A percentile compares a stretch with the other conserved stretches of the same genome.
Evolutionary conservation across 1,139 yeast genomes (phyloP).

Genomic region (Taphrina deformans): DNA sequence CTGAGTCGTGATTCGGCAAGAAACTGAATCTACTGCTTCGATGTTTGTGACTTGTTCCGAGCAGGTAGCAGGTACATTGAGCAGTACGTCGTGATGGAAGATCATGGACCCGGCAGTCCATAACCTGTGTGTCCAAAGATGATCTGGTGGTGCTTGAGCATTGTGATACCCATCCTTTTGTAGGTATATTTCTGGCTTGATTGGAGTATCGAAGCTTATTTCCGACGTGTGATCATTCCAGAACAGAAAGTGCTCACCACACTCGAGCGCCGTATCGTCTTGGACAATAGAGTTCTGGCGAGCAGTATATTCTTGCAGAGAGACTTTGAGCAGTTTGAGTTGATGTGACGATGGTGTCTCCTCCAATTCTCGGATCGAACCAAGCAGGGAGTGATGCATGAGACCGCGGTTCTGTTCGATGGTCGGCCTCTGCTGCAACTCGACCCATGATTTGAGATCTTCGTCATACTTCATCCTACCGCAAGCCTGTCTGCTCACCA

Average conservation of each 20-base stretch:
- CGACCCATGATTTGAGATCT: background rate
- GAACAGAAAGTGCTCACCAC: conserved; percentile 28
- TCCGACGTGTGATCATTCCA: conserved; percentile 17
- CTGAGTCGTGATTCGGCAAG: conserved; percentile 1
- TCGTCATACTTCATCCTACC: no score
- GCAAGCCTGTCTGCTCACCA: no score
- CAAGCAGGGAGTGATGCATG: background rate
- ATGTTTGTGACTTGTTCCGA: background rate
- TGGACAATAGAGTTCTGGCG: background rate
- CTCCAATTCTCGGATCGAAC: background rate
- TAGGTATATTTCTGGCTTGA: background rate
- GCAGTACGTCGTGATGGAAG: background rate
- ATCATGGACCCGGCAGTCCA: conserved; percentile 23
- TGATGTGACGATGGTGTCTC: background rate
- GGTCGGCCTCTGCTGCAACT: background rate
- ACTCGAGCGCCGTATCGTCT: background rate
- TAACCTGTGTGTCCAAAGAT: conserved; percentile 7
- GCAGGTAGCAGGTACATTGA: background rate
- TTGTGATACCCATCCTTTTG: conserved; percentile 27
- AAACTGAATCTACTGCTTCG: background rate
- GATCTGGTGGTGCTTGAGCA: conserved; percentile 25
- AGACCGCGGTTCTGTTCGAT: no score
- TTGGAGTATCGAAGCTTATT: background rate
- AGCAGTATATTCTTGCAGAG: background rate
- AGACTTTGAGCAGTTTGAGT: background rate